A percentile compares a stretch with the other conserved stretches of the same genome.
Conservation (phyloP, 1,284 basidiomycete species). For the Pulchroboletus neoregius region DNA sequence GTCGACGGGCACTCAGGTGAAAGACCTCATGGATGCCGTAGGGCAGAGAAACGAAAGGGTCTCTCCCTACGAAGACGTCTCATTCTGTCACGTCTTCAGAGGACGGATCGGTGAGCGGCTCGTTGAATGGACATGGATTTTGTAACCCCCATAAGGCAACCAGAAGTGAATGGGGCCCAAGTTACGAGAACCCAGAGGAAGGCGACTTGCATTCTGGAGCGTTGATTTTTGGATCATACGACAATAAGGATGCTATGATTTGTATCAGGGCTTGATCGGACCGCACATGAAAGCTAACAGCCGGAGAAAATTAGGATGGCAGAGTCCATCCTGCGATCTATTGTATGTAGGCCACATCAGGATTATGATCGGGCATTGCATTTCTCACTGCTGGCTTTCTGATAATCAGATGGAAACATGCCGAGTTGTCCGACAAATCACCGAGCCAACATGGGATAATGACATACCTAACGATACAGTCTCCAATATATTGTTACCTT, state of each 20-base stretch:
- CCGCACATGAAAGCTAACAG: too few species aligned
- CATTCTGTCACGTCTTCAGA: slow-evolving; percentile 44
- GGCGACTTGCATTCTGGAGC: slow-evolving; percentile 42
- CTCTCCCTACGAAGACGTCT: slow-evolving; percentile 94
- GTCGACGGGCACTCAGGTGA: slow-evolving; percentile 83
- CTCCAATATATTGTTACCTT: too few species aligned
- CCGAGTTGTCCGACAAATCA: too few species aligned
- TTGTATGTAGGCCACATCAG: too few species aligned
- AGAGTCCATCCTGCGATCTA: too few species aligned
- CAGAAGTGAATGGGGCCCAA: slow-evolving; percentile 82
- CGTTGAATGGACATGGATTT: slow-evolving; percentile 93
- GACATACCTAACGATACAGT: too few species aligned
- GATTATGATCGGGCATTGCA: too few species aligned
- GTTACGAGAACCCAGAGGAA: slow-evolving; percentile 67
- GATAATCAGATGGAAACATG: too few species aligned
- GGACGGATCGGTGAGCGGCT: slow-evolving; percentile 58
- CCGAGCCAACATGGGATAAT: too few species aligned
- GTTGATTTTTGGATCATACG: slow-evolving; percentile 71
- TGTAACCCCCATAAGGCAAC: slow-evolving; percentile 79
- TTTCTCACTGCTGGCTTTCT: too few species aligned
- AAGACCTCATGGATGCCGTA: slow-evolving; percentile 92
- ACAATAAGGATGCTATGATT: slow-evolving; percentile 89
- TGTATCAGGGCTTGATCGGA: slow-evolving; percentile 47
- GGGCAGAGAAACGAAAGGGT: slow-evolving; percentile 94
- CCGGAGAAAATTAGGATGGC: too few species aligned